Conservation (phyloP, 2,329 filamentous ascomycete species). For the Aspergillus sp. region DNA sequence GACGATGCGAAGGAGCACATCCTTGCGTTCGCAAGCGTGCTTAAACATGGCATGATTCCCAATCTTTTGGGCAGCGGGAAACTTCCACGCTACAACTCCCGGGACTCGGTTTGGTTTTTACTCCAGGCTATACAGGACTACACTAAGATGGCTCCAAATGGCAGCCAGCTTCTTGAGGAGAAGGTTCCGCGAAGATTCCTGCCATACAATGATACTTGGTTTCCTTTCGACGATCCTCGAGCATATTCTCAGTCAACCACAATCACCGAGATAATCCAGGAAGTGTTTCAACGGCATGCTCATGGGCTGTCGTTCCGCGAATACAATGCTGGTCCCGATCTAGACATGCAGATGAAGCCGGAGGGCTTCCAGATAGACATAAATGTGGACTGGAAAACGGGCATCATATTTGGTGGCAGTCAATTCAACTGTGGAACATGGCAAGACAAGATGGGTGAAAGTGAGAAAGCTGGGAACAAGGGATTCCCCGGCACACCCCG, state of each 20-base stretch:
- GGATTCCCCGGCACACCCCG: slow-evolving; percentile 94
- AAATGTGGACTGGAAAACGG: slow-evolving; percentile 84
- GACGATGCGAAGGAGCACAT: slow-evolving; percentile 92
- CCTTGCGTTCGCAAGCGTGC: slow-evolving; percentile 85
- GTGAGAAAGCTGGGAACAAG: slow-evolving; percentile 82
- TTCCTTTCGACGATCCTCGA: slow-evolving; percentile 72
- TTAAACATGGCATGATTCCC: slow-evolving; percentile 98
- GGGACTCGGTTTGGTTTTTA: slow-evolving; percentile 98
- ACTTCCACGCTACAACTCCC: slow-evolving; percentile 86
- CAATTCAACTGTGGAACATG: slow-evolving; percentile 95
- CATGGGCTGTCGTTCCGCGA: slow-evolving; percentile 88
- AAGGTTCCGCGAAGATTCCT: slow-evolving; percentile 81
- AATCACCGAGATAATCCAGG: slow-evolving; percentile 85
- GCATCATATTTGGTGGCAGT: slow-evolving; percentile 90
- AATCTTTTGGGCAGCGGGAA: slow-evolving; percentile 86
- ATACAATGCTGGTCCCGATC: slow-evolving; percentile 82
- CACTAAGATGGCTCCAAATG: slow-evolving; percentile 74
- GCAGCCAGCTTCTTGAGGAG: slow-evolving; percentile 68
- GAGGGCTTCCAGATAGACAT: slow-evolving; percentile 92
- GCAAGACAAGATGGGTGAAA: slow-evolving; percentile 99
- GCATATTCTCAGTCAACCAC: slow-evolving; percentile 84
- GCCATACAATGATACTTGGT: slow-evolving; percentile 95
- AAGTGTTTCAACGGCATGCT: slow-evolving; percentile 88
- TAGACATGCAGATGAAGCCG: slow-evolving; percentile 90
- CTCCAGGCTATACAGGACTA: slow-evolving; percentile 96